These are phyloP conservation scores for Saccharomycopsis fibuligera DNA, from an alignment of 805 yeast genomes.

Conservation along the genomic window DNA sequence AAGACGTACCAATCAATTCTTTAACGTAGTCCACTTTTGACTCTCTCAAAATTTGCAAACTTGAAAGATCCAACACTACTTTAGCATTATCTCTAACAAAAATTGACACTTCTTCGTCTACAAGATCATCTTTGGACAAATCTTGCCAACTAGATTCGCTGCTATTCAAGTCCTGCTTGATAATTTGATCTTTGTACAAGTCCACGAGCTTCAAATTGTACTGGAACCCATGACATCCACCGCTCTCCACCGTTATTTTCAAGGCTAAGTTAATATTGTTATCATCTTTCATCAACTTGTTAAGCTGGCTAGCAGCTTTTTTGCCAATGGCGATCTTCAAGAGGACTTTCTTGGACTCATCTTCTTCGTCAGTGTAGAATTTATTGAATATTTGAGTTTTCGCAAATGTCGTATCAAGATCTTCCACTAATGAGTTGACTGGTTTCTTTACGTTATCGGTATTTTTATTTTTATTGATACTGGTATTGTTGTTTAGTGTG, in stretches of 20 bases:
- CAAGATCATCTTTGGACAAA: constrained; percentile 25
- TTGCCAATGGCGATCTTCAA: constrained; percentile 32
- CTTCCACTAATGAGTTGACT: constrained; percentile 16
- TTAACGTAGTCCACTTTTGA: constrained; percentile 83
- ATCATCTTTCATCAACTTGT: constrained; percentile 46
- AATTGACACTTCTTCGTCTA: constrained; percentile 32
- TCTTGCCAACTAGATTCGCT: not conserved
- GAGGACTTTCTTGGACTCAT: constrained; percentile 22
- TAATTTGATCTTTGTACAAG: constrained; percentile 29
- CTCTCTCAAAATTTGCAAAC: constrained; percentile 78
- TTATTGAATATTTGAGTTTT: constrained; percentile 15
- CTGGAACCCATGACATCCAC: constrained; percentile 98
- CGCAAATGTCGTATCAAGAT: constrained; percentile 8
- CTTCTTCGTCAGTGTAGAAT: constrained; percentile 3
- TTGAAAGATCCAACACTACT: constrained; percentile 71
- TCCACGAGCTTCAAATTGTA: constrained; percentile 65
- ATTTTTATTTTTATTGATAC: too few relatives aligned
- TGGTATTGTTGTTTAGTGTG: too few relatives aligned
- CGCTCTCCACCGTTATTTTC: constrained; percentile 78
- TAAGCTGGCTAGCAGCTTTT: constrained; percentile 43
- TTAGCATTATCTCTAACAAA: constrained; percentile 59
- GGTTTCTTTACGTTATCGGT: too few relatives aligned
- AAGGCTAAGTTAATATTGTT: constrained; percentile 55
- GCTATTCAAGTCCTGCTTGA: constrained; percentile 24
- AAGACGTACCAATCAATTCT: constrained; percentile 91